phyloP scores from a whole-genome alignment of 257 asterid genomes.

The Phtheirospermum japonicum region DNA sequence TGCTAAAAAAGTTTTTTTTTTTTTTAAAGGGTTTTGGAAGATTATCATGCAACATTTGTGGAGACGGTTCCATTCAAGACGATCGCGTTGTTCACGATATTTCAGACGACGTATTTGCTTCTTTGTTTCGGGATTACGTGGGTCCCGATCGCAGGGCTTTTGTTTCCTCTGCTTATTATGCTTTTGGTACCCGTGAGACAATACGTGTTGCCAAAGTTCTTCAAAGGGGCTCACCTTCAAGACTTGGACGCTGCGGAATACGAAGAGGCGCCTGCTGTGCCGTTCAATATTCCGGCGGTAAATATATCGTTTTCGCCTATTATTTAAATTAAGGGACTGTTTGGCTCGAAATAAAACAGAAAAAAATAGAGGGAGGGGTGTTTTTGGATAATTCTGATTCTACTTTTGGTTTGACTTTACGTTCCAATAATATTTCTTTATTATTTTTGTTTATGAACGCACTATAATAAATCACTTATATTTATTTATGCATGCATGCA shows the following conservation, averaged over 20 bases:
- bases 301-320: no score
- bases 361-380: no score
- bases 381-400: no score
- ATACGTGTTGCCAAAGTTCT: conserved; percentile 62
- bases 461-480: no score
- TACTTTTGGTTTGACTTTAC: no score
- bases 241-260: conserved; percentile 89
- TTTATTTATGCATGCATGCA: conserved; percentile 32
- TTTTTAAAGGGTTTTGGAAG: conserved; percentile 87
- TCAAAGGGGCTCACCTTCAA: conserved; percentile 77
- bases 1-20: no score
- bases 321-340: no score
- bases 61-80: conserved; percentile 88
- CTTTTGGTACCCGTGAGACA: conserved; percentile 82
- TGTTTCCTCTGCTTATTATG: conserved; percentile 81
- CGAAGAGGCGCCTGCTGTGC: conserved; percentile 74
- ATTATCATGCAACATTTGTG: conserved; percentile 73
- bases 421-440: no score
- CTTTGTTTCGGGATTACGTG: conserved; percentile 84
- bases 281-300: conserved; percentile 53
- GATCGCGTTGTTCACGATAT: conserved; percentile 63
- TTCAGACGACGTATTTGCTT: conserved; percentile 66
- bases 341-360: no score
- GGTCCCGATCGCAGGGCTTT: conserved; percentile 86
- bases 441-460: no score